Conservation (phyloP, 2,329 filamentous ascomycete species). For the Pyrenophora tritici-repentis region DNA sequence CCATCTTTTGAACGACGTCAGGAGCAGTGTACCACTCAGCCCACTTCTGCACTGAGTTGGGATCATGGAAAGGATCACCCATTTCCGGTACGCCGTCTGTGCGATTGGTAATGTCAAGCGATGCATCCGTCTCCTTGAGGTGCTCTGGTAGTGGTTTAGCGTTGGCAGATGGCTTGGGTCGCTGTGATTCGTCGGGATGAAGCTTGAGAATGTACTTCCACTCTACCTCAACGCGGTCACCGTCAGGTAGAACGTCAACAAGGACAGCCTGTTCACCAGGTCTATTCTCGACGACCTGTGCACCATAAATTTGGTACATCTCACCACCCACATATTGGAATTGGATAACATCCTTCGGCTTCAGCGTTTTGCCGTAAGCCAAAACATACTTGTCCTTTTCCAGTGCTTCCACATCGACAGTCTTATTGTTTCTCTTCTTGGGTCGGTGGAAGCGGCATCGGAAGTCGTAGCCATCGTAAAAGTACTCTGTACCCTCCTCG, state of each 20-base stretch:
- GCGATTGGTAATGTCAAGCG: constrained; percentile 52
- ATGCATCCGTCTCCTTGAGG: constrained; percentile 54
- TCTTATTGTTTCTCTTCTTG: constrained; percentile 85
- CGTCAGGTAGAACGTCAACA: constrained; percentile 81
- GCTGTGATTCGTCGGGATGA: constrained; percentile 69
- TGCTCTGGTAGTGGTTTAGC: constrained; percentile 71
- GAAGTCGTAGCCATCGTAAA: constrained; percentile 88
- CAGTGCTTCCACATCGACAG: constrained; percentile 68
- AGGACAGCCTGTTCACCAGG: constrained; percentile 74
- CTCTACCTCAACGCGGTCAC: constrained; percentile 76
- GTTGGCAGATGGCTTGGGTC: constrained; percentile 74
- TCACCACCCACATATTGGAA: constrained; percentile 76
- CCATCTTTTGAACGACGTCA: constrained; percentile 56
- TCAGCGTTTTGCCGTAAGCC: constrained; percentile 69
- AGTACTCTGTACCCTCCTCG: constrained; percentile 90
- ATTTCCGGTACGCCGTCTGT: constrained; percentile 56
- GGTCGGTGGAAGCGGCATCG: constrained; percentile 92
- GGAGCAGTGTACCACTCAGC: constrained; percentile 70
- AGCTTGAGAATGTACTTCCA: constrained; percentile 83
- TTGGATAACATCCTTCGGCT: constrained; percentile 79
- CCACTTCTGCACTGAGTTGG: constrained; percentile 54
- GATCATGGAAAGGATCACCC: constrained; percentile 54
- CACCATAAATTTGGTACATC: constrained; percentile 90
- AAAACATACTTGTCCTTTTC: constrained; percentile 72
- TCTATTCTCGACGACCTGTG: constrained; percentile 83